Conservation (phyloP, 345 rosid species). For the Bruguiera sexangula region DNA sequence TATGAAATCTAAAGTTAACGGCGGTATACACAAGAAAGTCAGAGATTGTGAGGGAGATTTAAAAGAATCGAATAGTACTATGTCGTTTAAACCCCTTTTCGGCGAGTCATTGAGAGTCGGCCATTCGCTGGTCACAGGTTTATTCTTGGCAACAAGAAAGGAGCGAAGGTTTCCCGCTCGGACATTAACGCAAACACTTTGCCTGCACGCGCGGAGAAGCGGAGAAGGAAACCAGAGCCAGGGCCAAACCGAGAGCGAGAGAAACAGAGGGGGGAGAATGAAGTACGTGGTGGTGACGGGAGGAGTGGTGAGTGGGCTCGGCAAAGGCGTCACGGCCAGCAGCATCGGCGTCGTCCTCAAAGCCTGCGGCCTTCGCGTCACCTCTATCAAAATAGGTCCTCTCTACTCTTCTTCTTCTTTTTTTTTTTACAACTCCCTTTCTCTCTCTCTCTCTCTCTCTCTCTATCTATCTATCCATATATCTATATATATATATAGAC, state of each 20-base stretch:
- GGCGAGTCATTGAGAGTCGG: neutral
- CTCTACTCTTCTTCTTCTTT: neutral
- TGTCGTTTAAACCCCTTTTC: constrained; percentile 9
- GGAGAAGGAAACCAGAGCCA: neutral
- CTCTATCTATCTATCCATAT: too few relatives aligned
- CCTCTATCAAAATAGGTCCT: constrained; percentile 94
- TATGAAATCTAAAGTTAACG: too few relatives aligned
- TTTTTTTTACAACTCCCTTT: neutral
- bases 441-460: too few relatives aligned
- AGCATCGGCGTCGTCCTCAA: constrained; percentile 94
- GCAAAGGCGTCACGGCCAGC: constrained; percentile 97
- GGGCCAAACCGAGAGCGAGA: neutral
- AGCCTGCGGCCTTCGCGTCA: constrained; percentile 93
- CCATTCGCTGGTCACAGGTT: constrained; percentile 14
- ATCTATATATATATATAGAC: too few relatives aligned
- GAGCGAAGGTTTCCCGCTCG: constrained; percentile 29
- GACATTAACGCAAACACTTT: constrained; percentile 44
- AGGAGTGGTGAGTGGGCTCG: constrained; percentile 97
- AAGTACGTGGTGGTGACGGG: constrained; percentile 94
- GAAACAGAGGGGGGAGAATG: constrained; percentile 35
- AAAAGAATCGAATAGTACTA: too few relatives aligned
- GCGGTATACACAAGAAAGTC: too few relatives aligned
- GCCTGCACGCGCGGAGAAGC: constrained; percentile 17
- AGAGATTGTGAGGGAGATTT: too few relatives aligned
- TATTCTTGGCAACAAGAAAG: neutral